Percentiles rank a stretch among this genome's conserved stretches.
These are phyloP conservation scores for Malus domestica DNA, from an alignment of 306 rosid species.

Conservation along the genomic window ASM211411v1 NC_041798.1:10965001-10965500, in stretches of 20 bases:
- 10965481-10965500: constrained; percentile 97
- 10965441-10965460: constrained; percentile 97
- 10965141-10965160: background rate
- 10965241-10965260: constrained; percentile 98
- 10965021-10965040: constrained; percentile 10
- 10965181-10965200: constrained; percentile 1
- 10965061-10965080: constrained; percentile 95
- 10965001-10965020: constrained; percentile 17
- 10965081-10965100: constrained; percentile 75
- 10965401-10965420: constrained; percentile 25
- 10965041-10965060: constrained; percentile 94
- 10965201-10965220: constrained; percentile 3
- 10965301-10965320: constrained; percentile 98
- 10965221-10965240: constrained; percentile 31
- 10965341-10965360: constrained; percentile 83
- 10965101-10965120: background rate
- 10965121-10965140: background rate
- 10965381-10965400: constrained; percentile 9
- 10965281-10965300: constrained; percentile 89
- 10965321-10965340: constrained; percentile 95
- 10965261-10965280: constrained; percentile 94
- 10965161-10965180: background rate
- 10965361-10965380: constrained; percentile 13
- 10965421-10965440: constrained; percentile 14
- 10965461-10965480: constrained; percentile 99